These are phyloP conservation scores for Angophora floribunda DNA, from an alignment of 345 rosid genomes.

Conservation along the genomic window DNA sequence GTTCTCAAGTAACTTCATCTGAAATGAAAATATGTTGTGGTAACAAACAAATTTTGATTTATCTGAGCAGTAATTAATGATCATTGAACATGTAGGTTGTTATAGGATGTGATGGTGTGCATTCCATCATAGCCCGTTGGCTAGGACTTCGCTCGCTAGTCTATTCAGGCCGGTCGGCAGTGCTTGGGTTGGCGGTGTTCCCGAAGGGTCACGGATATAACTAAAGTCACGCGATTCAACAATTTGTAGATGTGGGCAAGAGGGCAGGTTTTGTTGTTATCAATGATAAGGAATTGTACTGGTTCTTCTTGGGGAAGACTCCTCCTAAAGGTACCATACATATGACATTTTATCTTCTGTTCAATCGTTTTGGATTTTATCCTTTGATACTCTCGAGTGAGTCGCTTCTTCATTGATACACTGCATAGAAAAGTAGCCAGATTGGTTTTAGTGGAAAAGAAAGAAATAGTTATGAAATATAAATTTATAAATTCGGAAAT, in stretches of 20 bases:
- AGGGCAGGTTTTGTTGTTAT: constrained; percentile 16
- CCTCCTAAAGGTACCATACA: constrained; percentile 4
- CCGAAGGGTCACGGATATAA: constrained; percentile 21
- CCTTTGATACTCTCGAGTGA: too few relatives aligned
- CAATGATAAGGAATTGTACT: constrained; percentile 18
- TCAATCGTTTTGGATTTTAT: neutral
- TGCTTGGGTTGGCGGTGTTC: constrained; percentile 13
- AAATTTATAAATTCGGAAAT: neutral
- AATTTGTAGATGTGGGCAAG: constrained; percentile 11
- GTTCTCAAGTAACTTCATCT: neutral
- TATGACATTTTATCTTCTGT: neutral
- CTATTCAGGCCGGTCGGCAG: constrained; percentile 15
- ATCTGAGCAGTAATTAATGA: neutral
- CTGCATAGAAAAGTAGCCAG: too few relatives aligned
- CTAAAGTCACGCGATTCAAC: neutral
- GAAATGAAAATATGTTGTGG: neutral
- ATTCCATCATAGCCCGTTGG: constrained; percentile 18
- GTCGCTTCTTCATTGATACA: too few relatives aligned
- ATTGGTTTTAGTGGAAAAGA: neutral
- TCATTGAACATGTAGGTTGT: neutral
- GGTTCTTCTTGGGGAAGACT: constrained; percentile 2
- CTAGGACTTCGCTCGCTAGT: constrained; percentile 15
- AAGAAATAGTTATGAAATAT: neutral
- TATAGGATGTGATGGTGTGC: constrained; percentile 42
- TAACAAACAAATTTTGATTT: neutral